Percentiles rank a stretch among this genome's conserved stretches.
phyloP scores from a whole-genome alignment of 1,284 basidiomycete genomes.

The Ustilago xerochloae region DNA sequence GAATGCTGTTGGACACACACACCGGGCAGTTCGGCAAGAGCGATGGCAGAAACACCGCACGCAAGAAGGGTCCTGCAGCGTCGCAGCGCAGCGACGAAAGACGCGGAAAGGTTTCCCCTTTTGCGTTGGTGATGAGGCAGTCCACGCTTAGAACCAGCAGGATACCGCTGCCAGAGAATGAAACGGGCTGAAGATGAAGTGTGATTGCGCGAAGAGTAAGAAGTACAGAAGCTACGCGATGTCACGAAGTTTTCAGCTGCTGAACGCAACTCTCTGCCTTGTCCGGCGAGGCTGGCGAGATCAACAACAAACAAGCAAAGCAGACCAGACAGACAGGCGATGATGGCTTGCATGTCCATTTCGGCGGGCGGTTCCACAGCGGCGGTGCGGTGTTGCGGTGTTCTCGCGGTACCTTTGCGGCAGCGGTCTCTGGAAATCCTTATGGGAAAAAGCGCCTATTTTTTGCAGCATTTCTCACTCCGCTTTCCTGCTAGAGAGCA shows the following conservation, averaged over 20 bases:
- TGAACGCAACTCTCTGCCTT: too few relatives aligned
- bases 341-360: too few relatives aligned
- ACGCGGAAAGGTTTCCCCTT: background rate
- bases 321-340: too few relatives aligned
- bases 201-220: background rate
- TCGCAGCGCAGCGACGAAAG: too few relatives aligned
- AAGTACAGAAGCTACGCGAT: background rate
- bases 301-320: too few relatives aligned
- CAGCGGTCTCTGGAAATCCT: background rate
- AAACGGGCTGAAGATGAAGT: background rate
- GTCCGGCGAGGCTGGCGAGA: background rate
- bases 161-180: background rate
- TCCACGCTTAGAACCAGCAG: background rate
- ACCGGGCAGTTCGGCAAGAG: too few relatives aligned
- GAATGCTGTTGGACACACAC: too few relatives aligned
- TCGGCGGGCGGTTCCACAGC: background rate
- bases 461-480: background rate
- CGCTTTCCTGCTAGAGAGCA: background rate
- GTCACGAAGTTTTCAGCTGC: slow-evolving; percentile 3
- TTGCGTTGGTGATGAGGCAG: background rate
- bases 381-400: background rate
- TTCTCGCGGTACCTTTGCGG: background rate
- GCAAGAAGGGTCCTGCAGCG: background rate
- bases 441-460: background rate
- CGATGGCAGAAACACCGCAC: background rate